Conservation (phyloP, 345 rosid genomes). For the Arabis alpina region DNA sequence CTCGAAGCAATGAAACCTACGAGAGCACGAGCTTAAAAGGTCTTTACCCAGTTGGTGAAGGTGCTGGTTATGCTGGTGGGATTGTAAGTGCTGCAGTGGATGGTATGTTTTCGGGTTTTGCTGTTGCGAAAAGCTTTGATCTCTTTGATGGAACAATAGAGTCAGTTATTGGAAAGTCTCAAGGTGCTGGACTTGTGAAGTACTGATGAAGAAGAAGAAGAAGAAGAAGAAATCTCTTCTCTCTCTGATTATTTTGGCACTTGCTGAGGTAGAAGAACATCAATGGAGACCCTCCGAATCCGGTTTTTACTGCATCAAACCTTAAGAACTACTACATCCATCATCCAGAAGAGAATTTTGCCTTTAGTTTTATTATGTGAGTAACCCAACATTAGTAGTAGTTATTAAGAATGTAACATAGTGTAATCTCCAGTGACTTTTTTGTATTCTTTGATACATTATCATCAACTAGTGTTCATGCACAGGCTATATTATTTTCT, state of each 20-base stretch:
- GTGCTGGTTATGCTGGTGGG: slow-evolving; percentile 99
- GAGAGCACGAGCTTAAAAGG: slow-evolving; percentile 81
- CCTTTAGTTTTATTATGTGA: slow-evolving; percentile 10
- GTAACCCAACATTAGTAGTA: slow-evolving; percentile 23
- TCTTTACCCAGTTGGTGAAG: slow-evolving; percentile 94
- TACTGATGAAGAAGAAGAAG: slow-evolving; percentile 49
- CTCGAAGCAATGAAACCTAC: slow-evolving; percentile 64
- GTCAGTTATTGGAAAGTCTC: slow-evolving; percentile 69
- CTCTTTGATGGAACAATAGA: slow-evolving; percentile 63
- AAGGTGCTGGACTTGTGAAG: slow-evolving; percentile 61
- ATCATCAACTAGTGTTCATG: background rate
- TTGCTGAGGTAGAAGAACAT: slow-evolving; percentile 19
- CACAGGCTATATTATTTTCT: too few species aligned
- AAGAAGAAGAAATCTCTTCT: background rate
- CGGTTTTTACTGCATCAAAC: slow-evolving; percentile 15
- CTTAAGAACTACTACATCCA: slow-evolving; percentile 12
- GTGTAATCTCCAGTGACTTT: background rate
- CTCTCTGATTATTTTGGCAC: background rate
- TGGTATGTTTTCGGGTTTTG: slow-evolving; percentile 88
- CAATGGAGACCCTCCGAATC: slow-evolving; percentile 9
- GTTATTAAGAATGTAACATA: background rate
- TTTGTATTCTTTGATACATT: background rate
- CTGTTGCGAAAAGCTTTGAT: slow-evolving; percentile 71
- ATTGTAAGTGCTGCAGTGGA: slow-evolving; percentile 98
- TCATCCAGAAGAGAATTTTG: slow-evolving; percentile 19